These are phyloP conservation scores for Dalbergia oliveri DNA, from an alignment of 306 rosid species.

Conservation along the genomic window DNA sequence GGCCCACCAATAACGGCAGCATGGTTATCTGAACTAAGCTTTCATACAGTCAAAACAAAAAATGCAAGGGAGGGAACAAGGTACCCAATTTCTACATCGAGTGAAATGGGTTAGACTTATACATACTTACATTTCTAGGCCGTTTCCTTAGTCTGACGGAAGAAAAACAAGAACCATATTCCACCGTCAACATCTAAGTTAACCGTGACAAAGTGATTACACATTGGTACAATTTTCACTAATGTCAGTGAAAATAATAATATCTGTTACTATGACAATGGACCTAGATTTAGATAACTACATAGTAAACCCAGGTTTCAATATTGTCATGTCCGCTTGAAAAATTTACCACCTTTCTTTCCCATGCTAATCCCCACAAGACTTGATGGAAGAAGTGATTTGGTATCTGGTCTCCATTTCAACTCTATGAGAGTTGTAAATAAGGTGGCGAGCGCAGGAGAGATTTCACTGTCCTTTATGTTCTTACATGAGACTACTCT, in stretches of 20 bases:
- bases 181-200: conserved; percentile 48
- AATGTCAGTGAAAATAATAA: conserved; percentile 42
- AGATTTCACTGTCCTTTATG: conserved; percentile 72
- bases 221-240: conserved; percentile 51
- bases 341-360: conserved; percentile 87
- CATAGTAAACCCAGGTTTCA: conserved; percentile 43
- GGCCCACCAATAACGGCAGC: conserved; percentile 49
- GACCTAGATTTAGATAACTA: conserved; percentile 31
- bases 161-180: conserved; percentile 44
- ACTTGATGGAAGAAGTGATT: conserved; percentile 75
- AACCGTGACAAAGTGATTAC: conserved; percentile 47
- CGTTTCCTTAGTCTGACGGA: conserved; percentile 37
- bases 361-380: conserved; percentile 69
- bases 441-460: conserved; percentile 74
- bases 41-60: conserved; percentile 1
- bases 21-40: conserved; percentile 32
- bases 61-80: conserved; percentile 22
- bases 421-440: conserved; percentile 78
- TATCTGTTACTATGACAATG: conserved; percentile 37
- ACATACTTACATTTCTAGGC: conserved; percentile 51
- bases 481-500: conserved; percentile 86
- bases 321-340: conserved; percentile 62
- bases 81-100: conserved; percentile 42
- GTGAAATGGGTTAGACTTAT: conserved; percentile 44
- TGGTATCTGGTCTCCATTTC: conserved; percentile 93